These are phyloP conservation scores for Limtongia smithiae DNA, from an alignment of 805 yeast species.

Conservation along the genomic window DNA sequence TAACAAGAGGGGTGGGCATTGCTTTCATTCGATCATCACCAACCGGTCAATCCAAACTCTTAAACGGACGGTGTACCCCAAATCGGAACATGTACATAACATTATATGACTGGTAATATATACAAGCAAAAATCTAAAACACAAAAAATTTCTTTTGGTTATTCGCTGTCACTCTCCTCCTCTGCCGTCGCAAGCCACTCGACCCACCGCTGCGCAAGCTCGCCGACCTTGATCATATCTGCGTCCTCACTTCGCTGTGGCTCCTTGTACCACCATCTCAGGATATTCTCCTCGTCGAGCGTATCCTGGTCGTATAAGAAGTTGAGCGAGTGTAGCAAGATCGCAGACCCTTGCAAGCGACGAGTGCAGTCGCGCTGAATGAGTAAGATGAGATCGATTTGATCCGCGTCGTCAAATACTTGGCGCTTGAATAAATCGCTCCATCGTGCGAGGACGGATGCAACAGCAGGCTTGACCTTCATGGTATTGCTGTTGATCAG, in stretches of 20 bases:
- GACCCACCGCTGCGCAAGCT: constrained; percentile 66
- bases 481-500: constrained; percentile 74
- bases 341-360: constrained; percentile 43
- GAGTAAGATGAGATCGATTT: constrained; percentile 58
- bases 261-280: constrained; percentile 72
- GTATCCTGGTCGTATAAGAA: constrained; percentile 78
- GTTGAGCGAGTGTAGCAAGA: constrained; percentile 49
- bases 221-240: constrained; percentile 46
- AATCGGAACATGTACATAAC: no score
- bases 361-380: constrained; percentile 48
- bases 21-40: no score
- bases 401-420: constrained; percentile 76
- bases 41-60: no score
- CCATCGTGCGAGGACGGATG: constrained; percentile 77
- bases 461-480: constrained; percentile 69
- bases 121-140: background rate
- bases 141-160: background rate
- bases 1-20: no score
- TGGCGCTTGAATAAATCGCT: constrained; percentile 76
- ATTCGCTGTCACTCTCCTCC: constrained; percentile 58
- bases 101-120: no score
- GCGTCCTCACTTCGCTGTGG: constrained; percentile 43
- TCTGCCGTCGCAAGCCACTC: constrained; percentile 85
- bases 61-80: no score
- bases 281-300: constrained; percentile 73